Conservation (phyloP, 1,139 yeast genomes). For the Sugiyamaella grinbergsii region DNA sequence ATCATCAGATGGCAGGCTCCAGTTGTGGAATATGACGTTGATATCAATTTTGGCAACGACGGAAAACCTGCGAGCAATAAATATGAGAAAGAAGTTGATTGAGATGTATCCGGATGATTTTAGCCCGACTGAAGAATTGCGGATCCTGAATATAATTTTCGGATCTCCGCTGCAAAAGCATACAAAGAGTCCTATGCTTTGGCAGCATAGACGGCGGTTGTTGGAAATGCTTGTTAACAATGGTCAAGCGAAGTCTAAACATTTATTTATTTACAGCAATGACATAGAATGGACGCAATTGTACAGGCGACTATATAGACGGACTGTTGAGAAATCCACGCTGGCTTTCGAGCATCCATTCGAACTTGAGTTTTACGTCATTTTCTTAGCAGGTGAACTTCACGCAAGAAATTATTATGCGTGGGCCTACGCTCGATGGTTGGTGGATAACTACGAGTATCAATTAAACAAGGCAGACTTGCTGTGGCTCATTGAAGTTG, state of each 20-base stretch:
- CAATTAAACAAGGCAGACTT: slow-evolving; percentile 11
- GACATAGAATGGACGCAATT: not conserved
- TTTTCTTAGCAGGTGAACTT: slow-evolving; percentile 41
- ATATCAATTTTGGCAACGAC: slow-evolving; percentile 38
- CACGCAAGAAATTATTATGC: slow-evolving; percentile 54
- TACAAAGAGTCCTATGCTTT: slow-evolving; percentile 44
- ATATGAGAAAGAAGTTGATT: slow-evolving; percentile 37
- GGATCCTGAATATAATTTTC: slow-evolving; percentile 37
- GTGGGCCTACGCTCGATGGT: slow-evolving; percentile 46
- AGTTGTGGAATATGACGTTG: slow-evolving; percentile 28
- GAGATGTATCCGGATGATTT: slow-evolving; percentile 16
- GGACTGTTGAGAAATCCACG: not conserved
- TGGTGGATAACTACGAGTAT: slow-evolving; percentile 27
- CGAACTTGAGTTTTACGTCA: slow-evolving; percentile 36
- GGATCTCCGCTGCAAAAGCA: slow-evolving; percentile 43
- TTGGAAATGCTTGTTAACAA: not conserved
- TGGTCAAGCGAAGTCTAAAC: not conserved
- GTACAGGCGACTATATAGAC: slow-evolving; percentile 1
- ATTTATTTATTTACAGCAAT: not conserved
- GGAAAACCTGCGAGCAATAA: slow-evolving; percentile 42
- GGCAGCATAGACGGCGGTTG: slow-evolving; percentile 45
- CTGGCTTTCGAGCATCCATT: slow-evolving; percentile 1
- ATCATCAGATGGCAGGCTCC: not conserved
- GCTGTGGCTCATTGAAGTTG: slow-evolving; percentile 21
- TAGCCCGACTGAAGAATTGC: slow-evolving; percentile 33